phyloP scores from a whole-genome alignment of 2,329 filamentous ascomycete genomes.

The Lomentospora prolificans region DNA sequence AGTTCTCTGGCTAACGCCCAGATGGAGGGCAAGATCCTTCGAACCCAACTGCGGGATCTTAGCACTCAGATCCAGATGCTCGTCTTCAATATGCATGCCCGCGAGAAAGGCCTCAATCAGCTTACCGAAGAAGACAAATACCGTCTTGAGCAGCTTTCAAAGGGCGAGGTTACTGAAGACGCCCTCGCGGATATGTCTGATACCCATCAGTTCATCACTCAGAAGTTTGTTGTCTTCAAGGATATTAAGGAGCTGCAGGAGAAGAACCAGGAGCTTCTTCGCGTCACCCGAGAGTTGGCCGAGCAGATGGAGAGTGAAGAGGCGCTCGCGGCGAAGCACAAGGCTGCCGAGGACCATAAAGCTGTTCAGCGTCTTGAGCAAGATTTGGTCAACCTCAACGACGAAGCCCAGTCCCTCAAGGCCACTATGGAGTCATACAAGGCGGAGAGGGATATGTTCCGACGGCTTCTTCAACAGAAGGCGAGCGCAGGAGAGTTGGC shows the following conservation, averaged over 20 bases:
- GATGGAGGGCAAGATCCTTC: constrained; percentile 67
- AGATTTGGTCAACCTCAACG: constrained; percentile 65
- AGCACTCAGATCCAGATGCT: constrained; percentile 86
- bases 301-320: constrained; percentile 89
- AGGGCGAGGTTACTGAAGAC: constrained; percentile 63
- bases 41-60: constrained; percentile 79
- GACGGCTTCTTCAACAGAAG: constrained; percentile 77
- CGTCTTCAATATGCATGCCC: constrained; percentile 74
- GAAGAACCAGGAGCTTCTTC: constrained; percentile 77
- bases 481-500: constrained; percentile 50
- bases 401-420: constrained; percentile 74
- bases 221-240: constrained; percentile 83
- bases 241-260: constrained; percentile 75
- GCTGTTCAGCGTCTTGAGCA: constrained; percentile 65
- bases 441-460: constrained; percentile 95
- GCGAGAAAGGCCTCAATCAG: constrained; percentile 66
- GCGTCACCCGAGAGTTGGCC: constrained; percentile 73
- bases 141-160: constrained; percentile 68
- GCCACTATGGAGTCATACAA: constrained; percentile 87
- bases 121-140: constrained; percentile 62
- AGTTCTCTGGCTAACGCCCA: constrained; percentile 54
- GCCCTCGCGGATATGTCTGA: constrained; percentile 66
- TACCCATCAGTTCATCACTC: constrained; percentile 80
- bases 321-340: constrained; percentile 56
- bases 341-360: constrained; percentile 54